A percentile compares a stretch with the other conserved stretches of the same genome.
Conservation (phyloP, 2,329 filamentous ascomycete genomes). For the Monilinia aucupariae region DNA sequence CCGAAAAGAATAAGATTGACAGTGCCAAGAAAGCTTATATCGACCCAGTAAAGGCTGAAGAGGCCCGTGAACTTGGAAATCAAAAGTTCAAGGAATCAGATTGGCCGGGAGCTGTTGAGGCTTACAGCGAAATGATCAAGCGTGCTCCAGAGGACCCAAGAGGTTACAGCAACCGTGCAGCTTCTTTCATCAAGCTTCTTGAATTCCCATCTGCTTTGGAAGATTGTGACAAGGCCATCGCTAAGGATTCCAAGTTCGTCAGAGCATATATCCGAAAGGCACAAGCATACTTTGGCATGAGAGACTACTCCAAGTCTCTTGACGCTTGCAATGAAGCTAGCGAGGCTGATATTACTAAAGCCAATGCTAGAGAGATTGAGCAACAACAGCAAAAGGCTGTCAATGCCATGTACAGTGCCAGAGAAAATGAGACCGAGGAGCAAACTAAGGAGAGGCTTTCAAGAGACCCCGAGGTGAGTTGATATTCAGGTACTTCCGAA, state of each 20-base stretch:
- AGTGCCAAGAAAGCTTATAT: constrained; percentile 74
- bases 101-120: constrained; percentile 90
- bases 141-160: constrained; percentile 87
- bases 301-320: constrained; percentile 92
- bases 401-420: constrained; percentile 79
- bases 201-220: constrained; percentile 89
- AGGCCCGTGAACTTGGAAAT: constrained; percentile 91
- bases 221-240: constrained; percentile 88
- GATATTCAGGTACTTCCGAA: not conserved
- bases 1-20: constrained; percentile 80
- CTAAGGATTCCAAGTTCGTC: constrained; percentile 87
- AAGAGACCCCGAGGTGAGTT: constrained; percentile 79
- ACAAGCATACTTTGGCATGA: constrained; percentile 93
- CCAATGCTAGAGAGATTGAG: constrained; percentile 87
- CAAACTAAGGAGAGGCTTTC: constrained; percentile 88
- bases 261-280: constrained; percentile 95
- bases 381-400: constrained; percentile 91
- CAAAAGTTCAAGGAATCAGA: constrained; percentile 95
- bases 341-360: constrained; percentile 67
- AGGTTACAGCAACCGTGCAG: constrained; percentile 95
- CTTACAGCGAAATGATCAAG: constrained; percentile 96
- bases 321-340: constrained; percentile 81
- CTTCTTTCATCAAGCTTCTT: constrained; percentile 93
- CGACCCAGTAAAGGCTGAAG: constrained; percentile 86
- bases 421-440: constrained; percentile 93